These are phyloP conservation scores for Escallonia herrerae DNA, from an alignment of 129 eudicot species.

Conservation along the genomic window DNA sequence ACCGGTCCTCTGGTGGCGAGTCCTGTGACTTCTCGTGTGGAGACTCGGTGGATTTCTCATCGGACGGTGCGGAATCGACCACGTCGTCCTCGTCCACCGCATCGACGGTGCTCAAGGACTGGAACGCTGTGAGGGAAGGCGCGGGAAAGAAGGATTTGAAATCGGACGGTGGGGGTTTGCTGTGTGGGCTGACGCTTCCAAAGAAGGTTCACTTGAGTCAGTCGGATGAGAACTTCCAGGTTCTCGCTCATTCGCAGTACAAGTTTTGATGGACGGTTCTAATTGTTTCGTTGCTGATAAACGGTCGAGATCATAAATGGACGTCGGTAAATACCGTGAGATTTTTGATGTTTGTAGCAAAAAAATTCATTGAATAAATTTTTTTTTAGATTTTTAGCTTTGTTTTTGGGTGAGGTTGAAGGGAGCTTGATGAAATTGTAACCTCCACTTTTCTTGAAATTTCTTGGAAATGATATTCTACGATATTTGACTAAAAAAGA, in stretches of 20 bases:
- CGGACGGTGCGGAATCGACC: constrained; percentile 74
- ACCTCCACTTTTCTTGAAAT: too few relatives aligned
- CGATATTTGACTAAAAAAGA: too few relatives aligned
- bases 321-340: too few relatives aligned
- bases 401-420: too few relatives aligned
- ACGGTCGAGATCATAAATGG: constrained; percentile 21
- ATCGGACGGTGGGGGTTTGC: constrained; percentile 49
- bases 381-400: too few relatives aligned
- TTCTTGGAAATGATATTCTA: too few relatives aligned
- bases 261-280: constrained; percentile 19
- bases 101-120: constrained; percentile 59
- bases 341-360: too few relatives aligned
- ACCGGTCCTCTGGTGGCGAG: constrained; percentile 47
- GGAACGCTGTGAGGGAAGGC: constrained; percentile 32
- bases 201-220: constrained; percentile 55
- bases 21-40: constrained; percentile 41
- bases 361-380: too few relatives aligned
- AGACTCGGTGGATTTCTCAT: constrained; percentile 36
- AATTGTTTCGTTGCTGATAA: constrained; percentile 9
- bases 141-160: constrained; percentile 38
- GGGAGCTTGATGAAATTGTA: too few relatives aligned
- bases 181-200: constrained; percentile 66
- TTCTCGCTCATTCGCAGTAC: constrained; percentile 32
- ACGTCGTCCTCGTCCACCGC: constrained; percentile 56
- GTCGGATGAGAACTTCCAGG: constrained; percentile 47